Percentiles rank a stretch among this genome's conserved stretches.
Conservation (phyloP, 2,329 filamentous ascomycete species). For the Arthrobotrys entomopaga region DNA sequence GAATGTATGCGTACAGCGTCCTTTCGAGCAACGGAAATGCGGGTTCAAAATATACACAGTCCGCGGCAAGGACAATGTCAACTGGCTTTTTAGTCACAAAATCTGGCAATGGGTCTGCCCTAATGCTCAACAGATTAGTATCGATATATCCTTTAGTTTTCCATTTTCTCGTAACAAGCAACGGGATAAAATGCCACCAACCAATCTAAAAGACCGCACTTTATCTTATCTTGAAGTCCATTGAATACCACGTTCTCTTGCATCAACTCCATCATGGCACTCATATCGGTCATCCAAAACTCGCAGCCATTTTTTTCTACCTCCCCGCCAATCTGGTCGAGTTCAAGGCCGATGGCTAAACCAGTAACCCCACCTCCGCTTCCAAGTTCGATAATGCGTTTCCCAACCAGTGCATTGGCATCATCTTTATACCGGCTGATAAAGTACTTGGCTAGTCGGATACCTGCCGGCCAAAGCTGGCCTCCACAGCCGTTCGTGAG, state of each 20-base stretch:
- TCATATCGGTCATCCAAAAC: conserved; percentile 85
- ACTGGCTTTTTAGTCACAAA: conserved; percentile 70
- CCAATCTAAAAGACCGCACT: conserved; percentile 83
- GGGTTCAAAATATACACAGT: conserved; percentile 97
- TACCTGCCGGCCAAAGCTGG: conserved; percentile 92
- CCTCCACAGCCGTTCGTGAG: conserved; percentile 88
- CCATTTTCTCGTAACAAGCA: not conserved
- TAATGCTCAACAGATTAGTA: conserved; percentile 60
- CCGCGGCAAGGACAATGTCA: conserved; percentile 88
- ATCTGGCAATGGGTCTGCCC: conserved; percentile 71
- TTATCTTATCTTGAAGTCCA: conserved; percentile 71
- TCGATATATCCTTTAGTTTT: not conserved
- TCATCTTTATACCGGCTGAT: conserved; percentile 65
- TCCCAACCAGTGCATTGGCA: conserved; percentile 50
- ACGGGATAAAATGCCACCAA: conserved; percentile 62
- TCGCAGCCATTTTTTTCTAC: conserved; percentile 63
- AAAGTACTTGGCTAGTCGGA: conserved; percentile 87
- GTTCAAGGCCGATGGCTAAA: conserved; percentile 63
- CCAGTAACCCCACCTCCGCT: conserved; percentile 90
- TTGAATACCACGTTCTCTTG: conserved; percentile 87
- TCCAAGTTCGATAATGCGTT: conserved; percentile 77
- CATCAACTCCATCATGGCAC: conserved; percentile 87
- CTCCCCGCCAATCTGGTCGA: conserved; percentile 36
- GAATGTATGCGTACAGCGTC: conserved; percentile 71
- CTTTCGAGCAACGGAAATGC: conserved; percentile 86